Evolutionary conservation across 2,329 filamentous ascomycete genomes (phyloP).

Genomic region (Fusarium sambucinum): DNA sequence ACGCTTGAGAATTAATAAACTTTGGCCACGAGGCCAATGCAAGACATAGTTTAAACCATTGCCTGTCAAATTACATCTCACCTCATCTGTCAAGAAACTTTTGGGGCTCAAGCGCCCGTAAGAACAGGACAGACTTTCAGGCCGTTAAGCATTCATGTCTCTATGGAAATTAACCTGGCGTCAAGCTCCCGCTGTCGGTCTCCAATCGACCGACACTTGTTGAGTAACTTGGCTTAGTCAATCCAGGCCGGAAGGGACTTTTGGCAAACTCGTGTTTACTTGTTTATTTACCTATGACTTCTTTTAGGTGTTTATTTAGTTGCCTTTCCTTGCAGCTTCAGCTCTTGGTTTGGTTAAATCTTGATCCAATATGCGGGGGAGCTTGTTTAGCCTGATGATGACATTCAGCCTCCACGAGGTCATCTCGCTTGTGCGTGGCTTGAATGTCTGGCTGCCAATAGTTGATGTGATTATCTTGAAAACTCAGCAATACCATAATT

Average conservation of each 20-base stretch:
- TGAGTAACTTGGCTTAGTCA: neutral
- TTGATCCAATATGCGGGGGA: slow-evolving; percentile 18
- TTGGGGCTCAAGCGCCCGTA: slow-evolving; percentile 6
- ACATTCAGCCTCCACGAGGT: slow-evolving; percentile 19
- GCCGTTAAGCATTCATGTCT: neutral
- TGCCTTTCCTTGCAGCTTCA: neutral
- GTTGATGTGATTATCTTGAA: slow-evolving; percentile 21
- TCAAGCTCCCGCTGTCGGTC: slow-evolving; percentile 11
- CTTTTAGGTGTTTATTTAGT: slow-evolving; percentile 12
- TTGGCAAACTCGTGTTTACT: slow-evolving; percentile 1
- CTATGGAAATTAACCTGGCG: slow-evolving; percentile 23
- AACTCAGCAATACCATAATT: slow-evolving; percentile 5
- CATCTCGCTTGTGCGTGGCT: slow-evolving; percentile 40
- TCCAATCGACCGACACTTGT: neutral
- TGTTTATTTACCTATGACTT: slow-evolving; percentile 18
- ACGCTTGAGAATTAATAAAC: neutral
- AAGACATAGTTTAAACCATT: neutral
- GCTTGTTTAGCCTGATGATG: slow-evolving; percentile 7
- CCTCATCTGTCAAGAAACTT: neutral
- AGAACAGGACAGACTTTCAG: neutral
- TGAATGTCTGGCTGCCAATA: slow-evolving; percentile 25
- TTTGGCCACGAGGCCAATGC: neutral
- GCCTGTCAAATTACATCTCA: neutral
- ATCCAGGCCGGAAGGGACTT: neutral
- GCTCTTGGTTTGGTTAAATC: slow-evolving; percentile 26